Evolutionary conservation across 495 filamentous ascomycete genomes (phyloP), one percentile per base, ranked within the genome.

Genomic region (Polyplosphaeria fusca): DNA sequence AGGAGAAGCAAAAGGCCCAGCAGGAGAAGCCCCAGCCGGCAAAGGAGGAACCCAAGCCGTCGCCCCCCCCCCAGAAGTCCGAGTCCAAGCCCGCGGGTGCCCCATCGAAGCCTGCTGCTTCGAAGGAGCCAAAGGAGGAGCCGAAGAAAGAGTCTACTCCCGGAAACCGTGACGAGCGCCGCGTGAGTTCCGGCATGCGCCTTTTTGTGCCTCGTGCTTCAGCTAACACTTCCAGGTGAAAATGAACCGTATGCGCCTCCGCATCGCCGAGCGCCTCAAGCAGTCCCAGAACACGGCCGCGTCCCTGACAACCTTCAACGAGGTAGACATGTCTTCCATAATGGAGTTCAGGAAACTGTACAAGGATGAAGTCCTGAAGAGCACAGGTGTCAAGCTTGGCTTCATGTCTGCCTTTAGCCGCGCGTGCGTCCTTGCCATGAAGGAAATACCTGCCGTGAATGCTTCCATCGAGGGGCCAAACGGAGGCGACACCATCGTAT

Each of bases 241-340:
- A 79, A 98, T 98, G 93, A 97, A 97, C 77, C 88, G 94, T 48
- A 98, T 98, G 94, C 89, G 93, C 46, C 82, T 97, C 40, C 84
- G 93, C 19, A 98, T 97, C 59, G 89, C 93, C 19, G 93, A 98
- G 77, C 91, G 93, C 60, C 80, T 98, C 46, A 98, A 98, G 82
- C 93, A 98, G 69, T 96, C 92, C 14, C 93, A 99, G 75, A 97
- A 99, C 76, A 96, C 93, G 3, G 93, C 94, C 48, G 93, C 93
- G 28, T 95, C 93, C 14, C 76, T 99, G 47, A 97, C 93, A 16
- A 99, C 93, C 16, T 99, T 99, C 79, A 96, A 99, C 71, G 93
- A 99, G 72, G 93, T 99, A 45, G 94, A 99, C 69, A 99, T 99
- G 94, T 96, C 94, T 4, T 86, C 86, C 12, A 74, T 99, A 18